Evolutionary conservation across 75 land plant species (phyloP).

Genomic region (Larix kaempferi): DNA sequence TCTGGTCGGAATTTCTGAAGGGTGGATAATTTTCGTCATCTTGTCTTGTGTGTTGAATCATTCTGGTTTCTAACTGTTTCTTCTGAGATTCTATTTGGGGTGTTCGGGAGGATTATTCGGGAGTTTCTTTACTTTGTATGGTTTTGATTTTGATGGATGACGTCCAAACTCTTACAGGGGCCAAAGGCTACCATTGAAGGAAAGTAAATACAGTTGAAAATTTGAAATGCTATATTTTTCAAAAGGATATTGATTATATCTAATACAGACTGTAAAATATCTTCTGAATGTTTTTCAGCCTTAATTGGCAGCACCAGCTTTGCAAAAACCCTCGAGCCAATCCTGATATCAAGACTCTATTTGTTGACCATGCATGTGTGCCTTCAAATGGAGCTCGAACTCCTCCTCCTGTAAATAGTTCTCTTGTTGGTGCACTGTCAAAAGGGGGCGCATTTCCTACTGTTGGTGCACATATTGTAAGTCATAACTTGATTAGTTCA

Average conservation of each 20-base stretch:
- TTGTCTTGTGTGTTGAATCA: too few species aligned
- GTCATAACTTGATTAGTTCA: not conserved
- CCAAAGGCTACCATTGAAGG: too few species aligned
- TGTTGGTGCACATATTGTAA: constrained; percentile 22
- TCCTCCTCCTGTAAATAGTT: constrained; percentile 15
- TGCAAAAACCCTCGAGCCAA: constrained; percentile 28
- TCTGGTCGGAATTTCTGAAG: too few species aligned
- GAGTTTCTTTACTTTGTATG: not conserved
- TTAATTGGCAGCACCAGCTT: constrained; percentile 31
- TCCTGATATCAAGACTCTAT: constrained; percentile 27
- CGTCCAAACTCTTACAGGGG: too few species aligned
- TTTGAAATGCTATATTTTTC: not conserved
- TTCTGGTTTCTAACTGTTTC: too few species aligned
- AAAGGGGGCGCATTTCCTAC: constrained; percentile 16
- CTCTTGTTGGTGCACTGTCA: constrained; percentile 13
- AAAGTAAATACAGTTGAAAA: not conserved
- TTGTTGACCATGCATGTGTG: constrained; percentile 21
- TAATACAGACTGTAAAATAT: not conserved
- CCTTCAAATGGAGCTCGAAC: constrained; percentile 21
- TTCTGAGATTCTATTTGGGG: too few species aligned
- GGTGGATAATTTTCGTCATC: too few species aligned
- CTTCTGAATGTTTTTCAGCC: constrained; percentile 2
- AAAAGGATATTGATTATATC: not conserved
- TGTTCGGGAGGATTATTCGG: not conserved
- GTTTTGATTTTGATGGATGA: not conserved